These are phyloP conservation scores for Orbilia ellipsospora DNA, from an alignment of 2,329 filamentous ascomycete species.

Conservation along the genomic window DNA sequence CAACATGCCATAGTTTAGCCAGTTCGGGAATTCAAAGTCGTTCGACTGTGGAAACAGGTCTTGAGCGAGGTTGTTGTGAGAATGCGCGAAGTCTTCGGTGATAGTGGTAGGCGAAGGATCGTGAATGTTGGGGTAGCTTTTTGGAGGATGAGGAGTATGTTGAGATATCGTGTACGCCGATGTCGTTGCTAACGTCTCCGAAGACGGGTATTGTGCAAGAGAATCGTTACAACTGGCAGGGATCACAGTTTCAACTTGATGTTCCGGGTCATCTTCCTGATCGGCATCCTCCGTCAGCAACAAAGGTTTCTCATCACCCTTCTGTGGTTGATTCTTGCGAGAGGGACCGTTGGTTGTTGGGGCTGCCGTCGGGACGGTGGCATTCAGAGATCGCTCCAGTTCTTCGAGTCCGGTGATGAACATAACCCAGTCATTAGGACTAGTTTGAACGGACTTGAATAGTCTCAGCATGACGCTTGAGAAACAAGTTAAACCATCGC, in stretches of 20 bases:
- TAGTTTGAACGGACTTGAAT: constrained; percentile 43
- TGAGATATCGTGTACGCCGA: constrained; percentile 10
- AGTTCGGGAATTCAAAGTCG: constrained; percentile 17
- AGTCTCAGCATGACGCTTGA: constrained; percentile 45
- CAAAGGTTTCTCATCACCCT: constrained; percentile 20
- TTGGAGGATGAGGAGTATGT: constrained; percentile 19
- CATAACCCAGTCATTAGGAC: constrained; percentile 31
- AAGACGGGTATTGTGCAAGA: constrained; percentile 26
- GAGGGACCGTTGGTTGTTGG: not conserved
- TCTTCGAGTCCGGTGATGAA: constrained; percentile 46
- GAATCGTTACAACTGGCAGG: constrained; percentile 2
- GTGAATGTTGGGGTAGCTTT: constrained; percentile 14
- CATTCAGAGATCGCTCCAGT: constrained; percentile 40
- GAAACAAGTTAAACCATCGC: constrained; percentile 51
- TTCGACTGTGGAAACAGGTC: constrained; percentile 7
- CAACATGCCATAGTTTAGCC: constrained; percentile 9
- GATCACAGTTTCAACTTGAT: not conserved
- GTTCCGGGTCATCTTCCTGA: not conserved
- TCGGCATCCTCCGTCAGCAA: constrained; percentile 7
- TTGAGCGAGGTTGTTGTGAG: constrained; percentile 8
- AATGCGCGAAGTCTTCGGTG: constrained; percentile 23
- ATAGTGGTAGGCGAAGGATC: constrained; percentile 10
- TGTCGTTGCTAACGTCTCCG: constrained; percentile 2
- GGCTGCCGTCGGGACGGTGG: not conserved
- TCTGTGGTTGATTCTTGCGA: constrained; percentile 14